phyloP scores from a whole-genome alignment of 2,329 filamentous ascomycete species.

The Tolypocladium ophioglossoides region DNA sequence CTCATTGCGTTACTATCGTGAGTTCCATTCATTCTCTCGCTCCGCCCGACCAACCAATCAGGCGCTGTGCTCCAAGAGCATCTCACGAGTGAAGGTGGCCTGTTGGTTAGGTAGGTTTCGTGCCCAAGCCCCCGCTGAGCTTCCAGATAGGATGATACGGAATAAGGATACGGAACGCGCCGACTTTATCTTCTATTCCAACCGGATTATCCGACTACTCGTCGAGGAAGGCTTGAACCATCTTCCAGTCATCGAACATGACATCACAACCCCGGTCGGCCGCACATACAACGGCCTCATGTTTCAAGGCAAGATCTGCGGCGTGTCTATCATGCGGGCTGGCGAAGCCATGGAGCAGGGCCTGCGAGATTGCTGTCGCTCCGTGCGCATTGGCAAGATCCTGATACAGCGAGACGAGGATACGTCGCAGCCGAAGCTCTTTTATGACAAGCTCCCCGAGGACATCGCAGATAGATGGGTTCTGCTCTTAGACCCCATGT shows the following conservation, averaged over 20 bases:
- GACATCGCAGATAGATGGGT: constrained; percentile 94
- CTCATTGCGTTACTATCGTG: constrained; percentile 96
- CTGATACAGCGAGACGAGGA: constrained; percentile 96
- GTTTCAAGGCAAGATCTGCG: constrained; percentile 97
- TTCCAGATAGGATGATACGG: constrained; percentile 72
- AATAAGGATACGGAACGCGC: constrained; percentile 82
- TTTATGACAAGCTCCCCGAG: constrained; percentile 94
- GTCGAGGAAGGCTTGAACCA: constrained; percentile 98
- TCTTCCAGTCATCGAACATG: constrained; percentile 79
- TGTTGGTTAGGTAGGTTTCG: not conserved
- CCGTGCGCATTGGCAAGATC: constrained; percentile 97
- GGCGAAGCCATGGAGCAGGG: constrained; percentile 99
- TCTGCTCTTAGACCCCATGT: constrained; percentile 93
- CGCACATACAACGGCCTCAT: constrained; percentile 80
- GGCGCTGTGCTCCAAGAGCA: not conserved
- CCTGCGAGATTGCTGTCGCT: constrained; percentile 88
- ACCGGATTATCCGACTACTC: constrained; percentile 90
- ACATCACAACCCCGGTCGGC: constrained; percentile 84
- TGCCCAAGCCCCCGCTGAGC: constrained; percentile 7
- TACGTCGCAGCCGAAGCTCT: constrained; percentile 81
- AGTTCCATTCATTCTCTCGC: constrained; percentile 27
- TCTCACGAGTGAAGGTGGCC: not conserved
- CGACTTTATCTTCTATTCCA: constrained; percentile 99
- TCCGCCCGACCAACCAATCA: not conserved
- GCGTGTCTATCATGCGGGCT: constrained; percentile 95